Evolutionary conservation across 495 filamentous ascomycete species (phyloP).

Genomic region (Cercophora sp.): DNA sequence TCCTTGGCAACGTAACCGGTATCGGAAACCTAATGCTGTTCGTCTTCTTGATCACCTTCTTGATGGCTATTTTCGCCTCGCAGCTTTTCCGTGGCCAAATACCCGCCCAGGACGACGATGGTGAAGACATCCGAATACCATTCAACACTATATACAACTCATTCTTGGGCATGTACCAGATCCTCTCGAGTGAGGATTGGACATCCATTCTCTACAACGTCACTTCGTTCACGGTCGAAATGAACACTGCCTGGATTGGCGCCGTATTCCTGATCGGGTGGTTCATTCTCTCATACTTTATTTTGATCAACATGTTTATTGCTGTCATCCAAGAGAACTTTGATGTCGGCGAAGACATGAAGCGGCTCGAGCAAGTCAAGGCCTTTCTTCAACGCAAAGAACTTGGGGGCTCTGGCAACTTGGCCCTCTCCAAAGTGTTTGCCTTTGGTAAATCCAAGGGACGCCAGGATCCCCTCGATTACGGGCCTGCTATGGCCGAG

Average conservation of each 20-base stretch:
- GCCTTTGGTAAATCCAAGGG: conserved; percentile 63
- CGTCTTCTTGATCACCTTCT: conserved; percentile 90
- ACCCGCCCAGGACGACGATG: conserved; percentile 52
- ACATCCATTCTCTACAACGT: conserved; percentile 80
- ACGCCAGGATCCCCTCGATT: conserved; percentile 79
- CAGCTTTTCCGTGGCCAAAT: conserved; percentile 91
- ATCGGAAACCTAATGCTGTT: conserved; percentile 93
- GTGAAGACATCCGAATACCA: conserved; percentile 58
- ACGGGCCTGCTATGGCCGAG: conserved; percentile 81
- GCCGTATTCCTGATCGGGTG: conserved; percentile 89
- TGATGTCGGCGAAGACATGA: conserved; percentile 98
- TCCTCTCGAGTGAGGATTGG: conserved; percentile 98
- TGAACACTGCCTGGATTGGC: conserved; percentile 83
- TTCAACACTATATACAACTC: conserved; percentile 92
- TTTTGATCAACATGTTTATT: conserved; percentile 99
- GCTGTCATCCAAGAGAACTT: conserved; percentile 99
- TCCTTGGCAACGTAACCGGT: conserved; percentile 88
- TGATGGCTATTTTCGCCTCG: conserved; percentile 87
- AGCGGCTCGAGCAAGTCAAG: conserved; percentile 91
- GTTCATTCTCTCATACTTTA: conserved; percentile 94
- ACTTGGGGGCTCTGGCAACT: conserved; percentile 63
- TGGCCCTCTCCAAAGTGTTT: conserved; percentile 86
- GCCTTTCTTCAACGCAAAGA: conserved; percentile 91
- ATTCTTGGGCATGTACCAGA: conserved; percentile 96
- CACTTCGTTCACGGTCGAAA: conserved; percentile 58